Evolutionary conservation across 495 filamentous ascomycete genomes (phyloP).

Genomic region (Aspergillus diversus): DNA sequence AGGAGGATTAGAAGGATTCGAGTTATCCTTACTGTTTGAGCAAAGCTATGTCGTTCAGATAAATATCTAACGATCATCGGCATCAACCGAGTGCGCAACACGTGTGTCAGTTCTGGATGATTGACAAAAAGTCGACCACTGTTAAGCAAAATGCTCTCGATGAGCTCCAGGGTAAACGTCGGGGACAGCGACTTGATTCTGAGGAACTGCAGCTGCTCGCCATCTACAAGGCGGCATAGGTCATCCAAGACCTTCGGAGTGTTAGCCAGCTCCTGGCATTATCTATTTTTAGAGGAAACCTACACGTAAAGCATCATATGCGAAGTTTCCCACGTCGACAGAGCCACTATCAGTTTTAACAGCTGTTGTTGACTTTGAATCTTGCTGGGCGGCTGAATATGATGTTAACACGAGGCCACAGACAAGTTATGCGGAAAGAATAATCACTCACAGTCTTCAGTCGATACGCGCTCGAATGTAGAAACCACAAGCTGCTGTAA

Average conservation of each 20-base stretch:
- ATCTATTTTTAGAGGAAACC: slow-evolving; percentile 9
- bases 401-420: slow-evolving; percentile 51
- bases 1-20: slow-evolving; percentile 81
- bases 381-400: slow-evolving; percentile 59
- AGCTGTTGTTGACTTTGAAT: slow-evolving; percentile 36
- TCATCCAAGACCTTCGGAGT: slow-evolving; percentile 74
- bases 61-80: slow-evolving; percentile 79
- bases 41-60: slow-evolving; percentile 77
- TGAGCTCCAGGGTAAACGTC: slow-evolving; percentile 84
- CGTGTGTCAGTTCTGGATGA: slow-evolving; percentile 79
- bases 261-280: slow-evolving; percentile 25
- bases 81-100: slow-evolving; percentile 79
- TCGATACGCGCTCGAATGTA: slow-evolving; percentile 86
- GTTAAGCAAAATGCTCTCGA: slow-evolving; percentile 85
- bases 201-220: slow-evolving; percentile 77
- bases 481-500: slow-evolving; percentile 91
- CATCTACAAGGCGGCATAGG: slow-evolving; percentile 84
- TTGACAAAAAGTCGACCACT: slow-evolving; percentile 77
- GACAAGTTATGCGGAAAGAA: slow-evolving; percentile 20
- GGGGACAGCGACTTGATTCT: slow-evolving; percentile 74
- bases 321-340: slow-evolving; percentile 70
- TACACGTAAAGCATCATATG: slow-evolving; percentile 83
- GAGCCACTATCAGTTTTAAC: slow-evolving; percentile 58
- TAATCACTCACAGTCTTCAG: slow-evolving; percentile 65
- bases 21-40: slow-evolving; percentile 78